Conservation (phyloP, 140 eudicot species). For the Stevia rebaudiana region DNA sequence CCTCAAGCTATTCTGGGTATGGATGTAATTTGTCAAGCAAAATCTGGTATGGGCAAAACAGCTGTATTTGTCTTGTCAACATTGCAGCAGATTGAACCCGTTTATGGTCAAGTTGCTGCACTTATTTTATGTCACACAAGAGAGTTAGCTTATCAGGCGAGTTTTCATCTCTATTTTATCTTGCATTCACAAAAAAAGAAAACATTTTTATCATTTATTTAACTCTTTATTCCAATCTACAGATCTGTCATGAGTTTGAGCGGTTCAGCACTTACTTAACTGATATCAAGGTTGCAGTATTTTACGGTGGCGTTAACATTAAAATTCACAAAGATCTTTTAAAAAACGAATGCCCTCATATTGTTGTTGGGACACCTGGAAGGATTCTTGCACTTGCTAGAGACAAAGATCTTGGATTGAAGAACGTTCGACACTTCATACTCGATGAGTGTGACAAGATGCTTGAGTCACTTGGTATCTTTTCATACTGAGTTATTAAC, state of each 20-base stretch:
- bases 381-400: constrained; percentile 73
- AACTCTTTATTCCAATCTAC: constrained; percentile 7
- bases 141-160: constrained; percentile 78
- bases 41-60: constrained; percentile 38
- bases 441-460: constrained; percentile 91
- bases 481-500: constrained; percentile 29
- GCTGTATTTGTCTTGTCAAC: constrained; percentile 66
- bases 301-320: constrained; percentile 49
- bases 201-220: not conserved
- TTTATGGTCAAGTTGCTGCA: constrained; percentile 81
- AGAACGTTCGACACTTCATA: constrained; percentile 75
- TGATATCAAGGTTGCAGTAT: constrained; percentile 48
- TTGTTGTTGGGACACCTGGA: constrained; percentile 90
- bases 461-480: constrained; percentile 87
- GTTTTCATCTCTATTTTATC: not conserved
- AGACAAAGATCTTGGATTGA: constrained; percentile 65
- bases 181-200: not conserved
- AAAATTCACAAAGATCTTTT: constrained; percentile 77
- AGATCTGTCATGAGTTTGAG: constrained; percentile 82
- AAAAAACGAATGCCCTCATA: constrained; percentile 86
- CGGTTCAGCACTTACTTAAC: constrained; percentile 70
- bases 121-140: constrained; percentile 79
- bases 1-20: constrained; percentile 92
- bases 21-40: constrained; percentile 92
- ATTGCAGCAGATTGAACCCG: constrained; percentile 81